Base-by-base conservation (phyloP, 495 filamentous ascomycete species). In the Podospora fimiseda region DNA sequence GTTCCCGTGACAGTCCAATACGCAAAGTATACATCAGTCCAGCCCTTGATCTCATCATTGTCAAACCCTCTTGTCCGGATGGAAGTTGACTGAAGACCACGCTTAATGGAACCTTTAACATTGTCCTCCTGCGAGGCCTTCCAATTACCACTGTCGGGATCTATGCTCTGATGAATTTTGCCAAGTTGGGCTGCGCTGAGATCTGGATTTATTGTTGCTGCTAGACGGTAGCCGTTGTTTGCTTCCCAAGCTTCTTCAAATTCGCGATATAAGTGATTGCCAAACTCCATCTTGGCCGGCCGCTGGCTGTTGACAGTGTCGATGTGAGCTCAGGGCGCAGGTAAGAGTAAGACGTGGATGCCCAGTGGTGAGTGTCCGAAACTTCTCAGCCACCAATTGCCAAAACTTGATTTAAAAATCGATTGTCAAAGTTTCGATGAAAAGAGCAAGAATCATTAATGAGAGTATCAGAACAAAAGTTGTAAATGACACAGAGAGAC, bases 1-100 rank as follows among this genome's bases (percentile, higher is more conserved):
- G 86, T 83, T 23, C 80, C 83, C 14, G 85, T 65, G 20, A 87
- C 85, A 56, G 84, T 87, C 89, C 90, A 97, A 64, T 89, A 95
- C 6, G 80, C 76, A 41, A 76, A 69, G 60, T 90, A 95, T 11
- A 96, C 81, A 21, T 95, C 89, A 2, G 85, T 69, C 93, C 92
- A 96, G 1, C 83, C 81, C 43, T 73, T 74, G 22, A 80, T 73
- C 62, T 94, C 87, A 9, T 82, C 74, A 42, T 81, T 79, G 3
- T 80, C 68, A 0, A 90, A 55, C 39, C 71, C 74, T 0, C 47
- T 43, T 13, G 75, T 54, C 5, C 65, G 68, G 9, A 60, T 62
- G 1, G 62, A 23, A 46, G 72, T 78, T 41, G 77, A 71, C 46
- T 86, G 77, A 39, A 83, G 75, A 14, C 70, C 69, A 45, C 82